phyloP scores from a whole-genome alignment of 192 early-diverging fungal species.

The Lunasporangiospora selenospora region DNA sequence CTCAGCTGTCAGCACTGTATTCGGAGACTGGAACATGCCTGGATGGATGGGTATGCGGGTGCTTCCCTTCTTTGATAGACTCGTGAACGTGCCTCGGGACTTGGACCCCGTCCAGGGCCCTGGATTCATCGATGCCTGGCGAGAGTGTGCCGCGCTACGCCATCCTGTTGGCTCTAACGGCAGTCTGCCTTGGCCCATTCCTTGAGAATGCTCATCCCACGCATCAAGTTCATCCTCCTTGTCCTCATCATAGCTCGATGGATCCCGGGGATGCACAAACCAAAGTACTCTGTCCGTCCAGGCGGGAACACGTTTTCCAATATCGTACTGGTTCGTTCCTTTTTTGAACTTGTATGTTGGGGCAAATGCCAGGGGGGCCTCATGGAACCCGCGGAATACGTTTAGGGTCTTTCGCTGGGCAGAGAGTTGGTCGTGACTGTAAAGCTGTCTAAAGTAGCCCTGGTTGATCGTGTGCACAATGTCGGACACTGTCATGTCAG shows the following conservation, averaged over 20 bases:
- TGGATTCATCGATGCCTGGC: not conserved
- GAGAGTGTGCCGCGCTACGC: too few species aligned
- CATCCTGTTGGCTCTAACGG: slow-evolving; percentile 24
- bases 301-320: slow-evolving; percentile 32
- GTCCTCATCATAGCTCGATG: slow-evolving; percentile 11
- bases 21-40: slow-evolving; percentile 18
- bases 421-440: slow-evolving; percentile 46
- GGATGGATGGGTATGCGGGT: slow-evolving; percentile 10
- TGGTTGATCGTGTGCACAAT: slow-evolving; percentile 32
- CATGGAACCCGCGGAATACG: slow-evolving; percentile 32
- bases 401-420: slow-evolving; percentile 42
- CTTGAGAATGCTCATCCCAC: slow-evolving; percentile 40
- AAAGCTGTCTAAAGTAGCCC: slow-evolving; percentile 27
- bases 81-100: slow-evolving; percentile 29
- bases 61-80: slow-evolving; percentile 28
- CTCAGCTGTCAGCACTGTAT: not conserved
- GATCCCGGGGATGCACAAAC: slow-evolving; percentile 32
- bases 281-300: slow-evolving; percentile 48
- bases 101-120: slow-evolving; percentile 5
- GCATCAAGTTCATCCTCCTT: slow-evolving; percentile 40
- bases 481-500: slow-evolving; percentile 28
- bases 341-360: slow-evolving; percentile 49
- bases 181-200: slow-evolving; percentile 13
- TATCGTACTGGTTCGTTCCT: slow-evolving; percentile 33
- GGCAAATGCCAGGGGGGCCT: slow-evolving; percentile 40